Evolutionary conservation across 768 basidiomycete species (phyloP), one percentile per base, ranked within the genome.

Genomic region (Naganishia vishniacii): DNA sequence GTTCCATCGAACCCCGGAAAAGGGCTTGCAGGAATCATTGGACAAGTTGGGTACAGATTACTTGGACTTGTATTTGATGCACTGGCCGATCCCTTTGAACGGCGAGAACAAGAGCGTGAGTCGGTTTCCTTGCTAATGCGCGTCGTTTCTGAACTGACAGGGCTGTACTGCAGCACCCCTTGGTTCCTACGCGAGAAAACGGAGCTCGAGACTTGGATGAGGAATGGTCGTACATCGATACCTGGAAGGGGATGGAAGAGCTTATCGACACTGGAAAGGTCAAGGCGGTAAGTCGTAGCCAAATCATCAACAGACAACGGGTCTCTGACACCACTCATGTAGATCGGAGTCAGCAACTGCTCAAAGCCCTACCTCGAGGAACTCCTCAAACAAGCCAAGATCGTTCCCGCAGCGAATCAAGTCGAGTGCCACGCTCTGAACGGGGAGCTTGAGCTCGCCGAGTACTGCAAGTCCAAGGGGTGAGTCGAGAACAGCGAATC

Each of bases 241-340:
- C 88, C 31, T 91, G 89, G 89, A 84, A 84, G 70, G 74, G 78
- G 59, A 87, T 91, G 85, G 88, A 87, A 73, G 82, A 81, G 66
- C 73, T 90, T 15, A 81, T 83, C 79, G 65, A 56, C 20, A 75
- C 75, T 48, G 79, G 77, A 48, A 76, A 76, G 62, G 73, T 78
- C 29, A 72, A 72, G 63, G 74, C 76, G 20, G 65, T 66, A 28
- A 65, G 53, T 65, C 26, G 28, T 12, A 6, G 12, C 29, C n/a
- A n/a, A n/a, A n/a, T n/a, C n/a, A n/a, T n/a, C n/a, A n/a, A n/a
- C n/a, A n/a, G n/a, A n/a, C n/a, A n/a, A n/a, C n/a, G n/a, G n/a
- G n/a, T n/a, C n/a, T n/a, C n/a, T n/a, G n/a, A n/a, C n/a, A n/a
- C n/a, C n/a, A n/a, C n/a, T n/a, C n/a, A n/a, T 40, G 6, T 15